Evolutionary conservation across 768 basidiomycete genomes (phyloP).

Genomic region (Collybia mongolica): DNA sequence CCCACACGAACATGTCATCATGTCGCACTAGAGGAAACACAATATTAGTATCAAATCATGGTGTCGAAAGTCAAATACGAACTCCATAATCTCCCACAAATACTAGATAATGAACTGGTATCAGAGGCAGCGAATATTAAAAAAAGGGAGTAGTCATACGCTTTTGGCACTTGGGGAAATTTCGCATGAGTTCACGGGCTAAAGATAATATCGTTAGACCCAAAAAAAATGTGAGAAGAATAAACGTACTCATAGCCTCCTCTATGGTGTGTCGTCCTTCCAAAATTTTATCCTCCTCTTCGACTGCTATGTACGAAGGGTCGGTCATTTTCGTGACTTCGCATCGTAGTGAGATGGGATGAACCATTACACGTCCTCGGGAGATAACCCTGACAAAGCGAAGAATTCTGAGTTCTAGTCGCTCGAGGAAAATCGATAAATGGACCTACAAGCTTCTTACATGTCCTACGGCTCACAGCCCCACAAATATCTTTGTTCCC

Average conservation of each 20-base stretch:
- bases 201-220: constrained; percentile 5
- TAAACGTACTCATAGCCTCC: constrained; percentile 84
- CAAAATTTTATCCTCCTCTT: constrained; percentile 58
- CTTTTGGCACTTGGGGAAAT: constrained; percentile 85
- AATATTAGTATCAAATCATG: too few relatives aligned
- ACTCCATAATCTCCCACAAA: too few relatives aligned
- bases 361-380: constrained; percentile 77
- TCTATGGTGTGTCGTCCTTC: constrained; percentile 77
- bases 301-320: constrained; percentile 29
- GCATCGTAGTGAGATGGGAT: neutral
- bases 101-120: too few relatives aligned
- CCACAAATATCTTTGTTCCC: constrained; percentile 60
- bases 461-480: constrained; percentile 72
- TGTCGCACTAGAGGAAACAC: too few relatives aligned
- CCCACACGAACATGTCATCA: too few relatives aligned
- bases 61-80: too few relatives aligned
- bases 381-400: constrained; percentile 58
- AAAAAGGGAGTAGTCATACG: too few relatives aligned
- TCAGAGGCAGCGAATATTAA: too few relatives aligned
- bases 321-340: neutral
- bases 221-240: neutral
- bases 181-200: constrained; percentile 83
- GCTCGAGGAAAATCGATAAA: too few relatives aligned
- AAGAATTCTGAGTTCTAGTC: neutral
- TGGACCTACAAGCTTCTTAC: constrained; percentile 62